Base-by-base conservation (phyloP, 202 grass and related monocot species). In the Dendrocalamus latiflorus region DNA sequence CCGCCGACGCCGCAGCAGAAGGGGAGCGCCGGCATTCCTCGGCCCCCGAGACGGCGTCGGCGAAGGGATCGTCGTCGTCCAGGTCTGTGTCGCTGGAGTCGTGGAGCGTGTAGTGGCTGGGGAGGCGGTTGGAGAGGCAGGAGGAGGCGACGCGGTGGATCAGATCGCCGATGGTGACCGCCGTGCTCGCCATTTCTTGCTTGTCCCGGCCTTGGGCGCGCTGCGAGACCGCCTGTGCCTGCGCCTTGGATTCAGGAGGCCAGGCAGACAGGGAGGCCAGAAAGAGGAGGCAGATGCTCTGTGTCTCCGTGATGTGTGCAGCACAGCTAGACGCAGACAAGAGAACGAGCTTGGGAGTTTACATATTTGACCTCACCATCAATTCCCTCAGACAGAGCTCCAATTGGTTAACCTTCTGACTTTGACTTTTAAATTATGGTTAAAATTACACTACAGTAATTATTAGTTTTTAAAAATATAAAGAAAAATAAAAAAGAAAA, bases 141-240 rank as follows among this genome's bases (percentile, higher is more conserved):
- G 95, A 95, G 43, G 93, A 75, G 47, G 92, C 85, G 49, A 95
- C 93, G 3, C 95, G 93, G 24, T 98, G 92, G 84, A 98, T 89
- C 65, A 98, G 89, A 89, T 98, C 93, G 87, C 90, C 86, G 64
- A 98, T 86, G 72, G 86, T 88, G 15, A 82, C 78, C 37, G 85
- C 80, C 80, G 87, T 95, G 73, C 72, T 82, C 82, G 89, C 91
- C 89, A 90, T 94, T 50, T 67, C 17, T 48, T 65, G 39, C 14
- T 25, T 12, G 4, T 12, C 54, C 9, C 55, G 22, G 57, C 24
- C 26, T 13, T 28, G 20, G 6, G 50, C 34, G 24, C 55, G 5
- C 49, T 75, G 53, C 0, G 21, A 24, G 21, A 50, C n/a, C n/a
- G n/a, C n/a, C 48, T 6, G 28, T 54, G 10, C 0, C 48, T 53